A percentile compares a stretch with the other conserved stretches of the same genome.
phyloP scores from a whole-genome alignment of 306 rosid species.

The Cicer yamashitae region DNA sequence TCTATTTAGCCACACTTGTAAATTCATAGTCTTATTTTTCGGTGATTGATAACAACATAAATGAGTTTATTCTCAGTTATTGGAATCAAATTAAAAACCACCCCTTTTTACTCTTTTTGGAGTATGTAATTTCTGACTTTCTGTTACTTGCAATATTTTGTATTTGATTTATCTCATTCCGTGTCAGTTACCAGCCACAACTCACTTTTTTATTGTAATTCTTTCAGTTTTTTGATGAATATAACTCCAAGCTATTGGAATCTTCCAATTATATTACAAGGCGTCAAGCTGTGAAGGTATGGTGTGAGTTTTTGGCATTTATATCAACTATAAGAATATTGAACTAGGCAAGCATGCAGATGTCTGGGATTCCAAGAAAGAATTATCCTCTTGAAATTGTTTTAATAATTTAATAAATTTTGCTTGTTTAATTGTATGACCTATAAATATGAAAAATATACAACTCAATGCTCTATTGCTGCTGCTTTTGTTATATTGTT shows the following conservation, averaged over 20 bases:
- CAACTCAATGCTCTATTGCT: neutral
- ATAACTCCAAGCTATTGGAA: slow-evolving; percentile 84
- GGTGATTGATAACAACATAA: slow-evolving; percentile 13
- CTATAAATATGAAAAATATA: slow-evolving; percentile 11
- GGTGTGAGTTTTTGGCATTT: slow-evolving; percentile 35
- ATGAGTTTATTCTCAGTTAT: neutral
- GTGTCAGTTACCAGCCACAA: slow-evolving; percentile 27
- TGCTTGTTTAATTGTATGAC: neutral
- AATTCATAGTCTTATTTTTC: neutral
- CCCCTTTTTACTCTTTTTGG: neutral
- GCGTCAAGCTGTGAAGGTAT: slow-evolving; percentile 94
- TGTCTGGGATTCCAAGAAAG: slow-evolving; percentile 2
- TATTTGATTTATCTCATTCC: slow-evolving; percentile 5
- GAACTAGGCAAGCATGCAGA: slow-evolving; percentile 16
- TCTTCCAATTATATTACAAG: slow-evolving; percentile 90
- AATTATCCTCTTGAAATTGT: slow-evolving; percentile 35
- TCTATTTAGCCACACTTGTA: slow-evolving; percentile 3
- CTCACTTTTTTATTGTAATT: slow-evolving; percentile 30
- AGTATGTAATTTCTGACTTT: neutral
- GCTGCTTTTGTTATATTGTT: slow-evolving; percentile 1
- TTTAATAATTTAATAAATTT: neutral
- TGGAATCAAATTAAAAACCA: neutral
- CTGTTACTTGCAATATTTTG: slow-evolving; percentile 27
- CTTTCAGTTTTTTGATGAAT: slow-evolving; percentile 82
- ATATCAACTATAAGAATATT: slow-evolving; percentile 21